Evolutionary conservation across 495 filamentous ascomycete genomes (phyloP).

Genomic region (Talaromyces proteolyticus): DNA sequence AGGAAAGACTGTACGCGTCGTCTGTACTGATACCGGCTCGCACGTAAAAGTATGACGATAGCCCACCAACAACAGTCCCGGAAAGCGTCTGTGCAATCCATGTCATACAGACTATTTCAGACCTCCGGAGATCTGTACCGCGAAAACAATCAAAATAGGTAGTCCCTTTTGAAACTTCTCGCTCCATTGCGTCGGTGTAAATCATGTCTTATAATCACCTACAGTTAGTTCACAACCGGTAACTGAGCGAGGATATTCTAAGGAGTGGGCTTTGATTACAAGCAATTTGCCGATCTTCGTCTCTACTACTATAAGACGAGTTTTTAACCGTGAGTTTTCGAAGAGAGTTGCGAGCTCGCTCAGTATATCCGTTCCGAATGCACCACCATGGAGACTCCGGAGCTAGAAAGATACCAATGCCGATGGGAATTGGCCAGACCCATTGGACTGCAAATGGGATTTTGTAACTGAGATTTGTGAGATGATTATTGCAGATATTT

Average conservation of each 20-base stretch:
- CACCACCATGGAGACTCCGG: constrained; percentile 67
- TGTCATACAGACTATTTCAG: constrained; percentile 55
- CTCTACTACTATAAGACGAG: not conserved
- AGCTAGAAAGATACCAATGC: constrained; percentile 51
- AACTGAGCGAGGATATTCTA: not conserved
- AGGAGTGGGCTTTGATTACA: not conserved
- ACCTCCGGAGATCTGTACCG: constrained; percentile 53
- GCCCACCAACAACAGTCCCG: constrained; percentile 22
- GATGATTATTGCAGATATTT: not conserved
- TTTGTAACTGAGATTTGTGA: constrained; percentile 21
- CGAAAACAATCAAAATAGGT: constrained; percentile 57
- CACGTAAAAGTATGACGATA: constrained; percentile 37
- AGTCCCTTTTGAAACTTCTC: constrained; percentile 48
- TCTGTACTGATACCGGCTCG: constrained; percentile 25
- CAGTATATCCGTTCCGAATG: constrained; percentile 50
- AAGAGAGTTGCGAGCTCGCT: constrained; percentile 52
- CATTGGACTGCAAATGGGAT: constrained; percentile 58
- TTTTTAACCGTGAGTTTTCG: constrained; percentile 39
- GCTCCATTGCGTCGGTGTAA: constrained; percentile 57
- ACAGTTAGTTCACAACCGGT: not conserved
- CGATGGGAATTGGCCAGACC: constrained; percentile 62
- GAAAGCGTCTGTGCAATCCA: constrained; percentile 38
- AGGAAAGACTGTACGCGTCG: constrained; percentile 19
- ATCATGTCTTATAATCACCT: constrained; percentile 24
- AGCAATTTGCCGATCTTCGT: not conserved